A percentile compares a stretch with the other conserved stretches of the same genome.
phyloP scores from a whole-genome alignment of 2,329 filamentous ascomycete genomes.

The Penicillium olsonii region DNA sequence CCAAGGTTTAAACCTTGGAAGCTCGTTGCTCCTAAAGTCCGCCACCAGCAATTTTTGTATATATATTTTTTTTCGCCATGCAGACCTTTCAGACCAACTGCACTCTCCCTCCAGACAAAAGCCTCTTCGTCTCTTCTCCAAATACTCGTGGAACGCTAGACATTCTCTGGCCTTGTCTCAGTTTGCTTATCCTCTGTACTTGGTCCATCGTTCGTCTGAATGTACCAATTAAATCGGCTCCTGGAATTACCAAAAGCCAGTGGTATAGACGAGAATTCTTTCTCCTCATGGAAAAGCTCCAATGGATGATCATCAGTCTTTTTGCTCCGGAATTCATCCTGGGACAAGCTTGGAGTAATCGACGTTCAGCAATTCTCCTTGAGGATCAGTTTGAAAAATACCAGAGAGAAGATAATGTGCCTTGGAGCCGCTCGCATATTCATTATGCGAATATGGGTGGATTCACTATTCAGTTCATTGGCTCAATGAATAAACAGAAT shows the following conservation, averaged over 20 bases:
- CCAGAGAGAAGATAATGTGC: not conserved
- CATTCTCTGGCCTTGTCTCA: conserved; percentile 24
- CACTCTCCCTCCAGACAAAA: too few species aligned
- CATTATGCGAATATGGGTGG: conserved; percentile 3
- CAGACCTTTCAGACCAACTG: too few species aligned
- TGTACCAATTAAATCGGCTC: conserved; percentile 12
- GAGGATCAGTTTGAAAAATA: not conserved
- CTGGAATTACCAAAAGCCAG: not conserved
- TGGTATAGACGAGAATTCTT: not conserved
- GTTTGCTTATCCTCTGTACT: conserved; percentile 22
- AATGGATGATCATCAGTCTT: conserved; percentile 1
- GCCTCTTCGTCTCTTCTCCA: conserved; percentile 18
- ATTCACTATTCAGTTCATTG: not conserved
- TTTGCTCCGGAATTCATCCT: not conserved
- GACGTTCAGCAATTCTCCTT: not conserved
- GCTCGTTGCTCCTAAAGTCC: too few species aligned
- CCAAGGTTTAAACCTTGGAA: too few species aligned
- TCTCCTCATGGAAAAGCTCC: not conserved
- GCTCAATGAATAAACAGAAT: too few species aligned
- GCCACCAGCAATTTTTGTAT: too few species aligned
- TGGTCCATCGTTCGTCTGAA: conserved; percentile 26
- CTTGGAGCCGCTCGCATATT: not conserved
- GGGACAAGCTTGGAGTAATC: not conserved
- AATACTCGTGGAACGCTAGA: conserved; percentile 22
- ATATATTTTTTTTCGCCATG: too few species aligned